Conservation (phyloP, 192 early-diverging fungal species). For the Umbelopsis vinacea region DNA sequence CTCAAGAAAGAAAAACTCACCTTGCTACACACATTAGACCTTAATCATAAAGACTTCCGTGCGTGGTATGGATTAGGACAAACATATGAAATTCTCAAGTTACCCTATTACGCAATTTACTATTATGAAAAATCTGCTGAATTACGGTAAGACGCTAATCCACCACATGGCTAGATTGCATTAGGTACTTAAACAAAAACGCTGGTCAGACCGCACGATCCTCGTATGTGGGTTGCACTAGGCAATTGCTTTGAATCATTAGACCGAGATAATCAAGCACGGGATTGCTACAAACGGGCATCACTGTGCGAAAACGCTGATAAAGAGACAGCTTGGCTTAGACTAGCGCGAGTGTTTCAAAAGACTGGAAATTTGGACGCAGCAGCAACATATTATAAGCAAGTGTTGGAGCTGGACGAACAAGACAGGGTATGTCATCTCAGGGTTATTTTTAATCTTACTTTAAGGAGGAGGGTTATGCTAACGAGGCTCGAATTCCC, state of each 20-base stretch:
- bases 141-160: slow-evolving; percentile 45
- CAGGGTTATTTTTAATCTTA: background rate
- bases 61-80: slow-evolving; percentile 95
- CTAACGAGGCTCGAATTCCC: background rate
- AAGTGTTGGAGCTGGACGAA: background rate
- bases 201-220: slow-evolving; percentile 69
- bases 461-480: background rate
- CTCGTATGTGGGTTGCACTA: slow-evolving; percentile 86
- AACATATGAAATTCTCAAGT: slow-evolving; percentile 83
- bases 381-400: slow-evolving; percentile 60
- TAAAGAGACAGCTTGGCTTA: slow-evolving; percentile 49
- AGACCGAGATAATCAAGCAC: slow-evolving; percentile 58
- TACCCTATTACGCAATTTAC: slow-evolving; percentile 80
- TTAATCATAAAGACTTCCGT: slow-evolving; percentile 79
- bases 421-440: background rate
- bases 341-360: slow-evolving; percentile 65
- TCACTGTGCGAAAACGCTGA: slow-evolving; percentile 56
- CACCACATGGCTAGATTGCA: background rate
- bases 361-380: slow-evolving; percentile 51
- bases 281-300: slow-evolving; percentile 78
- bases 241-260: slow-evolving; percentile 72
- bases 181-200: background rate
- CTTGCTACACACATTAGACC: slow-evolving; percentile 51
- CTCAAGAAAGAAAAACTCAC: background rate
- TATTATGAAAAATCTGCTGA: slow-evolving; percentile 81